Conservation (phyloP, 176 grass and related monocot species). For the Bolboschoenus planiculmis region DNA sequence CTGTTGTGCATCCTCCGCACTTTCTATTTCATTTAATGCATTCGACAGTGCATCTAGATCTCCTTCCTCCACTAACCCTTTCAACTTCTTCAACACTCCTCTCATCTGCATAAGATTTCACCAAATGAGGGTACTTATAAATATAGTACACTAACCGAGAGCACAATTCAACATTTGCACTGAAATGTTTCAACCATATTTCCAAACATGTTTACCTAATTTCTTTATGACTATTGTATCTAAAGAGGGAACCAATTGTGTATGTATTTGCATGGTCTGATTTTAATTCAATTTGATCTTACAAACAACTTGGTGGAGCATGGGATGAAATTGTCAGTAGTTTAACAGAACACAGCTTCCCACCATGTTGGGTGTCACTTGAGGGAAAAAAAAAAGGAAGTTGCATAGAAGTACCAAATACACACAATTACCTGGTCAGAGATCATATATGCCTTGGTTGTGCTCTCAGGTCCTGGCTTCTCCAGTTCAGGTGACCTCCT, state of each 20-base stretch:
- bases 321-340: neutral
- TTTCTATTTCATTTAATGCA: slow-evolving; percentile 63
- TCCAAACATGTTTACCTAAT: neutral
- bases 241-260: neutral
- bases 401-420: neutral
- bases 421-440: slow-evolving; percentile 33
- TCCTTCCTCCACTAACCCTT: slow-evolving; percentile 50
- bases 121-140: neutral
- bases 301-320: neutral
- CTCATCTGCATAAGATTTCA: slow-evolving; percentile 44
- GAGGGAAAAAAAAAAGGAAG: neutral
- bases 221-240: neutral
- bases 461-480: slow-evolving; percentile 22
- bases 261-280: neutral
- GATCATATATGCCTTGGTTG: slow-evolving; percentile 47
- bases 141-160: neutral
- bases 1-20: slow-evolving; percentile 50
- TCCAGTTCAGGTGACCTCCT: slow-evolving; percentile 31
- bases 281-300: neutral
- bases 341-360: neutral
- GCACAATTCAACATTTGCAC: neutral
- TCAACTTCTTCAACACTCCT: slow-evolving; percentile 51
- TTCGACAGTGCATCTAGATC: slow-evolving; percentile 53
- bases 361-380: neutral
- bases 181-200: neutral